Conservation (phyloP, 768 basidiomycete species). For the Trametopsis cervina region DNA sequence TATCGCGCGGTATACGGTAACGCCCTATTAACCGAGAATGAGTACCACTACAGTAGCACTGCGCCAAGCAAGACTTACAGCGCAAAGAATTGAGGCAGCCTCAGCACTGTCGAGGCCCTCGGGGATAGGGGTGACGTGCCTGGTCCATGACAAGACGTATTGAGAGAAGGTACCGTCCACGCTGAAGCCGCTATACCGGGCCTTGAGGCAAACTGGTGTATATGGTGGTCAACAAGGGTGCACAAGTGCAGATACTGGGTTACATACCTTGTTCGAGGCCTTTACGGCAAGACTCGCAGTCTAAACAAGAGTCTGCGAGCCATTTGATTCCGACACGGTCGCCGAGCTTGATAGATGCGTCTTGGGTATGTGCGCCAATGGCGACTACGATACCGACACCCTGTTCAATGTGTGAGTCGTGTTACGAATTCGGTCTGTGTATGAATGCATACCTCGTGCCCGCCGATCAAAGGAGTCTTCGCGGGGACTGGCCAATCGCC, state of each 20-base stretch:
- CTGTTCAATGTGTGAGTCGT: no score
- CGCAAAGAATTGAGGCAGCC: constrained; percentile 74
- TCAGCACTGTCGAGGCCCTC: constrained; percentile 54
- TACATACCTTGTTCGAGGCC: constrained; percentile 70
- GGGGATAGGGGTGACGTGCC: constrained; percentile 77
- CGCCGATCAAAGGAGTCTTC: constrained; percentile 63
- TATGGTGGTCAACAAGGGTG: background rate
- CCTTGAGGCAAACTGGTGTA: constrained; percentile 47
- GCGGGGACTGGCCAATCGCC: constrained; percentile 79
- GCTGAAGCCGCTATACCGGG: constrained; percentile 60
- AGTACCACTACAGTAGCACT: background rate
- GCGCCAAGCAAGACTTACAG: constrained; percentile 34
- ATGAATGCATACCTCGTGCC: constrained; percentile 39
- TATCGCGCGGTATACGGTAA: constrained; percentile 83
- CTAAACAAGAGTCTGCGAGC: constrained; percentile 65
- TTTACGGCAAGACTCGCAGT: constrained; percentile 71
- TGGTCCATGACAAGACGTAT: constrained; percentile 67
- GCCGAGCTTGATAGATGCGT: constrained; percentile 63
- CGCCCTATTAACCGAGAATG: constrained; percentile 52
- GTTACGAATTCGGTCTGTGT: background rate
- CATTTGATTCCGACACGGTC: constrained; percentile 83
- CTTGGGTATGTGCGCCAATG: constrained; percentile 56
- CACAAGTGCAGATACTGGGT: background rate
- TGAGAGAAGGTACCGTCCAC: constrained; percentile 74
- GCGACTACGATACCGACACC: constrained; percentile 80